Evolutionary conservation across 768 basidiomycete species (phyloP), one percentile per base, ranked within the genome.

Genomic region (Strobilomyces echinocephalus): DNA sequence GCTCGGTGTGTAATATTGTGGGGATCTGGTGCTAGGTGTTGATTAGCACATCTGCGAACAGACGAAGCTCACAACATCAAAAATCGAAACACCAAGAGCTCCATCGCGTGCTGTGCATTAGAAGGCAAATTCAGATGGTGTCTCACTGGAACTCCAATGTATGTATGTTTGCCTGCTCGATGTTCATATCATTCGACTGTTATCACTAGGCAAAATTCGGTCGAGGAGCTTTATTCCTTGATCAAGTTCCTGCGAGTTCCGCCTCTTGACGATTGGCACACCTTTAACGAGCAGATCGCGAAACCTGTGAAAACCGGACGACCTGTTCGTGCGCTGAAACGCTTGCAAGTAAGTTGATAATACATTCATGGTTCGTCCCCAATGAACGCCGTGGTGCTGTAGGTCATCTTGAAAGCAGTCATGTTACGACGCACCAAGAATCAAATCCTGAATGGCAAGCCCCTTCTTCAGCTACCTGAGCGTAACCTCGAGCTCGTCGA

Each of bases 21-120:
- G 5, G 38, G 3, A 35, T 20, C 31, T 26, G 8, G 34, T 28
- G 10, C 12, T 31, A 11, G 28, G 1, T 18, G 14, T 33, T 18
- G 39, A 39, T 24, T 7, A 24, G 24, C 24, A 24, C 24, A 18
- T 30, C 15, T 11, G 1, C 30, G 43, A 18, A n/a, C 48, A 90
- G 94, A 97, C 63, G 93, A 97, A 64, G 94, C 94, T 0, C 94
- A 97, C 66, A 90, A 87, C 61, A 95, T 97, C 74, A 95, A 95
- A 76, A 92, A 94, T 63, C 76, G 82, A 46, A 84, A 77, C 34
- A 89, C 87, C 0, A 88, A 91, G 63, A 81, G 80, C 30, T 83
- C 91, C 3, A 74, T 84, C 35, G 92, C 90, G 0, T 91, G 91
- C 55, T 88, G 83, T 55, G 87, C 76, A 7, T 74, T 95, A n/a